Evolutionary conservation across 1,139 yeast genomes (phyloP), one percentile per base, ranked within the genome.

Genomic region (Lodderomyces margitis): DNA sequence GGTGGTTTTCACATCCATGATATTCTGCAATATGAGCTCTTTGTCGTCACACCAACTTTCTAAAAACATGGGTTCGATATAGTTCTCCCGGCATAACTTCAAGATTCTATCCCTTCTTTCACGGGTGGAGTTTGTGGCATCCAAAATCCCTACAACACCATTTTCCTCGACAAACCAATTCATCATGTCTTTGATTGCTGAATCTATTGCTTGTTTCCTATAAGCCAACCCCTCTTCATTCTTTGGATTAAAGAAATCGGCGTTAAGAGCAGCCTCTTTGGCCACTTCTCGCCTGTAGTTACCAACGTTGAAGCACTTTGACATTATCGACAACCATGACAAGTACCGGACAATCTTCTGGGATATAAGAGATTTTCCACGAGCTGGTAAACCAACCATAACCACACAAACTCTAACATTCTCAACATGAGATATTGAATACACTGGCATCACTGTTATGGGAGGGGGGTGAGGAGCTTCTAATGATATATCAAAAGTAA

Each of bases 21-120:
- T 83, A 59, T 91, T 91, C 53, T 84, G 85, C 64, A 76, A 71
- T 33, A 92, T 81, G 50, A 89, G 73, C 17, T 83, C 85, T 49
- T 83, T 75, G 62, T 89, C 95, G 56, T 88, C 84, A 62, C 97
- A 89, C 78, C 84, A 86, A 56, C 95, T 84, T 61, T 92, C 98
- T 47, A 92, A 77, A 59, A 91, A 92, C 75, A 92, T 81, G 2
- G 97, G 95, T 57, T 87, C 92, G 45, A 92, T 83, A 38, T 73
- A 73, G 54, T 85, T 78, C 49, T 75, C 77, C 39, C 83, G 69
- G 56, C 95, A 80, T 30, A 83, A 64, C 49, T 75, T 70, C 44
- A 81, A 68, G 42, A 92, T 77, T 73, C 80, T 73, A 24, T 72
- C 73, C 51, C 98, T 74, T 53, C 96, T 76, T 42, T 74, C 77